Evolutionary conservation across 495 filamentous ascomycete species (phyloP).

Genomic region (Cercophora samala): DNA sequence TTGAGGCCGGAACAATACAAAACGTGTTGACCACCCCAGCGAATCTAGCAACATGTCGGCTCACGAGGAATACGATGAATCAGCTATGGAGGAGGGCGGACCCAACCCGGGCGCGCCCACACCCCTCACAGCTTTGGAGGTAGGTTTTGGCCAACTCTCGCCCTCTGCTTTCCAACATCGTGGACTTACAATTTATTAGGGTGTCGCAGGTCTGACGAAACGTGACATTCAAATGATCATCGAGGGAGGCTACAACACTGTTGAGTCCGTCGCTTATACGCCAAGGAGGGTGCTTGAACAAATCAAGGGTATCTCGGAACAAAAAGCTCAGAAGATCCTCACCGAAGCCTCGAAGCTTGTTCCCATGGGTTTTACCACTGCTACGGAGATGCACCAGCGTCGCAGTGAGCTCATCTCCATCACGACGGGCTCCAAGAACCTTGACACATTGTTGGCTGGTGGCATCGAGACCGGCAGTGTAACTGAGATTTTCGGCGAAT

Average conservation of each 20-base stretch:
- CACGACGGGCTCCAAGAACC: slow-evolving; percentile 93
- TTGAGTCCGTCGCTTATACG: slow-evolving; percentile 94
- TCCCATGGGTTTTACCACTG: slow-evolving; percentile 97
- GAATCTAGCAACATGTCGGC: slow-evolving; percentile 28
- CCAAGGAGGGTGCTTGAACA: slow-evolving; percentile 82
- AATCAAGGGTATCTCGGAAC: slow-evolving; percentile 95
- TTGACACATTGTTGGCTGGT: slow-evolving; percentile 91
- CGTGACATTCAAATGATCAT: slow-evolving; percentile 89
- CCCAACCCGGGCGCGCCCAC: slow-evolving; percentile 91
- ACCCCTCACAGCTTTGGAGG: slow-evolving; percentile 85
- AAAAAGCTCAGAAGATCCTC: slow-evolving; percentile 91
- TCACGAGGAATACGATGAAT: slow-evolving; percentile 44
- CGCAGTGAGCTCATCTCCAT: slow-evolving; percentile 96
- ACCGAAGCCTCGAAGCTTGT: slow-evolving; percentile 95
- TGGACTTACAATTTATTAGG: slow-evolving; percentile 43
- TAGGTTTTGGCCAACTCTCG: slow-evolving; percentile 36
- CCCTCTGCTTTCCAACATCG: background rate
- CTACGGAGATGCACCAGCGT: slow-evolving; percentile 98
- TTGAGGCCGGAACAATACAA: background rate
- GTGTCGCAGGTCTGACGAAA: slow-evolving; percentile 79
- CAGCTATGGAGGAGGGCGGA: slow-evolving; percentile 45
- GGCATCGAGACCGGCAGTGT: slow-evolving; percentile 96
- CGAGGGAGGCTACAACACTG: slow-evolving; percentile 90
- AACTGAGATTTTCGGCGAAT: slow-evolving; percentile 98
- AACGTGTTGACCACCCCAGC: background rate